A percentile compares a stretch with the other conserved stretches of the same genome.
Evolutionary conservation across 1,139 yeast genomes (phyloP).

Genomic region (Yamadazyma diospyri): DNA sequence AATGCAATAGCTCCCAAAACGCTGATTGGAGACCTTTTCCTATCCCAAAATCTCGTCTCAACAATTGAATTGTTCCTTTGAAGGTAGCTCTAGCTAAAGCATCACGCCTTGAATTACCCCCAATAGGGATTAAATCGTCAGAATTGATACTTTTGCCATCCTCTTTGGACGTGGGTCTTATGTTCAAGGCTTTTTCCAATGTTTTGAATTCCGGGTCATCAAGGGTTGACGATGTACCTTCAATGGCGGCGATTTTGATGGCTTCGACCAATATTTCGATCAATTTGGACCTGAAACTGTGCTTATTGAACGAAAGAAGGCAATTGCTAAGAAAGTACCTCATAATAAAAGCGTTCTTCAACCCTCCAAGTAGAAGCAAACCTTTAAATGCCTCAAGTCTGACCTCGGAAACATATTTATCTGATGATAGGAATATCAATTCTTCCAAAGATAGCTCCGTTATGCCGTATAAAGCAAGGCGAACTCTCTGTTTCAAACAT

Average conservation of each 20-base stretch:
- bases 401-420: conserved; percentile 48
- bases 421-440: conserved; percentile 49
- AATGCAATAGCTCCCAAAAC: conserved; percentile 71
- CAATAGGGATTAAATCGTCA: conserved; percentile 20
- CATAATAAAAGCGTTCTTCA: conserved; percentile 59
- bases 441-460: conserved; percentile 50
- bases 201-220: conserved; percentile 60
- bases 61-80: conserved; percentile 60
- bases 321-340: conserved; percentile 59
- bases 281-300: conserved; percentile 50
- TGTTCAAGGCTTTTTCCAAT: conserved; percentile 24
- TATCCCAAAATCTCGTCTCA: conserved; percentile 62
- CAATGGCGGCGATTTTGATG: conserved; percentile 66
- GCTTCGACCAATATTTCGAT: conserved; percentile 46
- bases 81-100: conserved; percentile 44
- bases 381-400: conserved; percentile 71
- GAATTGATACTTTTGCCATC: background rate
- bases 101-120: conserved; percentile 44
- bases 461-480: conserved; percentile 57
- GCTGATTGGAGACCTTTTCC: conserved; percentile 58
- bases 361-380: conserved; percentile 69
- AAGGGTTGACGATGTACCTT: conserved; percentile 51
- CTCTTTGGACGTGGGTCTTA: conserved; percentile 19
- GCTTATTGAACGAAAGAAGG: conserved; percentile 50
- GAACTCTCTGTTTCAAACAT: conserved; percentile 56